Evolutionary conservation across 73 alveolate genomes (phyloP), one percentile per base, ranked within the genome.

Genomic region (Stentor coeruleus): DNA sequence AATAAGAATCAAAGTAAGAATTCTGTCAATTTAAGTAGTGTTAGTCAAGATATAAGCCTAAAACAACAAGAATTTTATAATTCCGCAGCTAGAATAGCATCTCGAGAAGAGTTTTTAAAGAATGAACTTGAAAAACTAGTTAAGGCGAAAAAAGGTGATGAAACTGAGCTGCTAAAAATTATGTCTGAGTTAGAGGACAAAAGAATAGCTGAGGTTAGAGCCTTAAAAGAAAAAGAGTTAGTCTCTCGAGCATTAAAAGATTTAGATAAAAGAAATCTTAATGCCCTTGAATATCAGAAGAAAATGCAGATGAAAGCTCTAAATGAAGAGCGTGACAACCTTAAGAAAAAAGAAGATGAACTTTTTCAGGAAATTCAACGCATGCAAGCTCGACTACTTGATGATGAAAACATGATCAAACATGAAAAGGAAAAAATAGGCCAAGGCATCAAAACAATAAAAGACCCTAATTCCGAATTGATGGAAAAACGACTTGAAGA

Each of bases 161-260:
- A 82, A 87, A 59, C 49, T 85, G 74, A 86, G 20, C 83, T 83
- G 57, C 82, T 57, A 76, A 92, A 85, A 30, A 60, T 92, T 39
- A 83, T 92, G 74, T 82, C 82, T 87, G 98, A 92, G 30, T 85
- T 92, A 31, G 96, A 92, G 85, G 49, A 35, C 57, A 88, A 85
- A 55, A 92, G 92, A 85, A 93, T 89, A 59, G 84, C 82, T 49
- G 98, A 92, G 59, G 80, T 90, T 3, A 88, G 96, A 49, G 98
- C 96, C 59, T 72, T 85, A 76, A 75, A 87, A 2, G 98, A 92
- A 33, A 92, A 92, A 82, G 98, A 92, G 58, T 92, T 87, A 35
- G 90, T 92, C 4, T 60, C 88, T 81, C 73, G 95, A 85, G 93
- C 91, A 2, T 42, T 92, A 35, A 91, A 84, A 72, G 98, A 92